Base-by-base conservation (phyloP, 2,329 filamentous ascomycete species). In the Chaetomiaceae sp. region DNA sequence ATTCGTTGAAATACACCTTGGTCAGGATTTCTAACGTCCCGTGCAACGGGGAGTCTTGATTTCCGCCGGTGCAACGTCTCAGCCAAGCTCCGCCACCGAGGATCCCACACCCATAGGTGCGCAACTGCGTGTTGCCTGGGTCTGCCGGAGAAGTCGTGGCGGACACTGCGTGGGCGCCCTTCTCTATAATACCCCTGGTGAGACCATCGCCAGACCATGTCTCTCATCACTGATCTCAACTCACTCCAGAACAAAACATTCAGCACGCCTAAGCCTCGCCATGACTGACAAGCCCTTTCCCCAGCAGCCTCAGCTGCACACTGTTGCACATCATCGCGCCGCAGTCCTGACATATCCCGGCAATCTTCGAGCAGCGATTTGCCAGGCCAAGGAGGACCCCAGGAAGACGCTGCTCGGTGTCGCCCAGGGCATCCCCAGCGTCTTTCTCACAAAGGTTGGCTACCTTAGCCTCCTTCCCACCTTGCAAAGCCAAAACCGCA, bases 361-460 rank as follows among this genome's bases (percentile, higher is more conserved):
- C 8, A 49, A 49, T 14, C 17, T 49, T n/a, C 46, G 46, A 10
- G 31, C 10, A 30, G 46, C 46, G 16, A 31, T 49, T 12, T 39
- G 40, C 7, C 39, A 49, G 21, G 46, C 46, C 16, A 19, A 37
- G 39, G 40, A 42, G 31, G 46, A 49, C 14, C 46, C 46, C 7
- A 49, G 25, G 39, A 49, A 49, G 46, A 49, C 46, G 21, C 37
- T 49, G 30, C 39, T 49, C n/a, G 46, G 46, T 20, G 46, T 49
- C 31, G 46, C 46, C 10, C 46, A 49, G 39, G 46, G 46, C 16
- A 49, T 49, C 21, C 46, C 46, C 31, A 49, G 46, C 21, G 46
- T 49, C 23, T 49, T 49, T 23, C 20, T 49, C 46, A 49, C 39
- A 37, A 49, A 49, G 46, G 44, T 39, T 17, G 6, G 43, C 20